phyloP scores from a whole-genome alignment of 495 filamentous ascomycete species.

The Acidiella bohemica region DNA sequence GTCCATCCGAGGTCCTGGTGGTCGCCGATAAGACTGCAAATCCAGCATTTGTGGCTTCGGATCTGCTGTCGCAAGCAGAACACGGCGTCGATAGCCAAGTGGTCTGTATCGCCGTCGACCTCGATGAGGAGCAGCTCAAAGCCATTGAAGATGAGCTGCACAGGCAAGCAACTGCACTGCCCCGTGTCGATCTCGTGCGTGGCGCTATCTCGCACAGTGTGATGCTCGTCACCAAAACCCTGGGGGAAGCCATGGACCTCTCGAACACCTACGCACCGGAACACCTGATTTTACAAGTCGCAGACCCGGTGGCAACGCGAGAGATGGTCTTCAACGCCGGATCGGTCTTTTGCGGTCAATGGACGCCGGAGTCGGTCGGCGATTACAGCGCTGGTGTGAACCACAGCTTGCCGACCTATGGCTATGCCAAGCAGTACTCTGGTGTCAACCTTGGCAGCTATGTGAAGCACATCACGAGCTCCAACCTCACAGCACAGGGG shows the following conservation, averaged over 20 bases:
- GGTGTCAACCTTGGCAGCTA: conserved; percentile 92
- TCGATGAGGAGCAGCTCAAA: conserved; percentile 52
- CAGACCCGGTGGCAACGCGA: conserved; percentile 56
- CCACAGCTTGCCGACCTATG: conserved; percentile 91
- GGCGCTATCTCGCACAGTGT: conserved; percentile 86
- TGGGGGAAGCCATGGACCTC: conserved; percentile 72
- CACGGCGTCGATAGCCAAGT: conserved; percentile 95
- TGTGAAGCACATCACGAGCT: conserved; percentile 91
- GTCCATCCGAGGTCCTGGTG: conserved; percentile 90
- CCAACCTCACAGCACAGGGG: conserved; percentile 74
- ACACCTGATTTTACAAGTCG: conserved; percentile 84
- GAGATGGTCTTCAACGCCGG: conserved; percentile 83
- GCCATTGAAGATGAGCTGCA: conserved; percentile 89
- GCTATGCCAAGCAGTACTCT: conserved; percentile 95
- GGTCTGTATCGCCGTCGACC: conserved; percentile 72
- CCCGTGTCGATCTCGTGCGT: conserved; percentile 81
- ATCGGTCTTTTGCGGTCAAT: conserved; percentile 85
- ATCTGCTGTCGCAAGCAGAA: conserved; percentile 89
- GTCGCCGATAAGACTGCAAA: conserved; percentile 83
- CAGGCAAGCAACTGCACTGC: conserved; percentile 72
- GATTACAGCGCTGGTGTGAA: conserved; percentile 98
- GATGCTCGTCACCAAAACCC: conserved; percentile 64
- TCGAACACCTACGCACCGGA: conserved; percentile 96
- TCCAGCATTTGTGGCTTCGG: conserved; percentile 88
- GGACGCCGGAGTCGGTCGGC: conserved; percentile 94